Evolutionary conservation across 2,329 filamentous ascomycete genomes (phyloP), one percentile per base, ranked within the genome.

Genomic region (Chaetomiaceae sp.): DNA sequence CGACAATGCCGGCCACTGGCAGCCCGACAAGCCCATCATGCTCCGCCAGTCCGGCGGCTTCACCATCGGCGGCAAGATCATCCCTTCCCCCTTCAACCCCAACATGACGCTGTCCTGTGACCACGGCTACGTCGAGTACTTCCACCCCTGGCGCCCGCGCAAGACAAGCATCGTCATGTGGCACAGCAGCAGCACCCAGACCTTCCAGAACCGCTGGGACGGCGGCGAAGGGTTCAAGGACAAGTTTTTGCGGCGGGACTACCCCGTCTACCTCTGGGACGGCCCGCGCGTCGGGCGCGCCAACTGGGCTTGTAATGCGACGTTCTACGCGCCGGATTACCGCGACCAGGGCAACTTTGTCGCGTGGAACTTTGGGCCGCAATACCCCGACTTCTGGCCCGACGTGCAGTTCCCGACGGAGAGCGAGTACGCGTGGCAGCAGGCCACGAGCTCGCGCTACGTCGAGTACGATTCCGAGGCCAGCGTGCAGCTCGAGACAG

Each of bases 91-190:
- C 2, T 36, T 36, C 4, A 64, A 62, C 46, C 62, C 65, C 1
- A 66, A 63, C 40, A 49, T 54, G 53, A 71, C 68, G 0, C 64
- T 71, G 6, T 67, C 67, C 1, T 72, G 69, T 59, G 69, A 72
- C 42, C 68, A 71, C 56, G 69, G 69, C 22, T 72, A 71, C 52
- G 64, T 71, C 59, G 69, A 71, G 59, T 71, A 71, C 54, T 72
- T 72, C 55, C 62, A 66, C 23, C 69, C 69, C 1, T 68, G 63
- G 63, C 58, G 47, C 9, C 65, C 64, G 6, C 65, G 69, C 23
- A 60, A 61, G 45, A 69, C 68, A 15, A 66, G 65, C 50, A 53
- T 72, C 20, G 64, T 71, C 15, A 68, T 71, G 66, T 72, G 69
- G 69, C 69, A 72, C 56, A 69, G 66, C 53, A 68, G 68, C 14